A percentile compares a stretch with the other conserved stretches of the same genome.
These are phyloP conservation scores for Peronospora destructor DNA, from an alignment of 352 stramenopile genomes.

Conservation along the genomic window DNA sequence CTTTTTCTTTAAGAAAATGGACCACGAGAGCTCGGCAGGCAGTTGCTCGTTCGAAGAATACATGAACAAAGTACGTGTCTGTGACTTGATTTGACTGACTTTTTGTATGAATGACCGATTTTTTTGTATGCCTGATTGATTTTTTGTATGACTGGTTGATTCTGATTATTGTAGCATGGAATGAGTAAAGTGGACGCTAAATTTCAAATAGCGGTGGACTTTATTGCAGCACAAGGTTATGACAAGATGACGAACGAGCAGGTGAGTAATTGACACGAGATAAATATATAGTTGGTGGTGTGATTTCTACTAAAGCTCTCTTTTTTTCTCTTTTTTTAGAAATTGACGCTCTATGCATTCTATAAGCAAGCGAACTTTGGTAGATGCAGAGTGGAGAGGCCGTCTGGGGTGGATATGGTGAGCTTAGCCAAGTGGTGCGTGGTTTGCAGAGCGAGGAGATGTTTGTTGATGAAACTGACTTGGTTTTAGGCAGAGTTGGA, in stretches of 20 bases:
- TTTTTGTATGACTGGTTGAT: conserved; percentile 7
- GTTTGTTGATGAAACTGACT: not conserved
- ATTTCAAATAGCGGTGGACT: conserved; percentile 70
- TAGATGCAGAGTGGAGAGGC: conserved; percentile 45
- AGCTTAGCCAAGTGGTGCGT: conserved; percentile 62
- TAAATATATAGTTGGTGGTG: not conserved
- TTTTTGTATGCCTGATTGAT: no score
- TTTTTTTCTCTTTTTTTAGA: conserved; percentile 26
- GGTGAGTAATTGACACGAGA: conserved; percentile 19
- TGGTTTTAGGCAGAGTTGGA: conserved; percentile 54
- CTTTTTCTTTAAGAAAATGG: conserved; percentile 35
- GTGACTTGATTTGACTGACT: not conserved
- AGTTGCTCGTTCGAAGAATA: conserved; percentile 49
- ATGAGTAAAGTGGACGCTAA: conserved; percentile 56
- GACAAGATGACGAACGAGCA: conserved; percentile 62
- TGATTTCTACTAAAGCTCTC: conserved; percentile 10
- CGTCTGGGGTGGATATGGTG: conserved; percentile 60
- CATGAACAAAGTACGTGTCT: conserved; percentile 26
- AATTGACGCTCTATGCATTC: conserved; percentile 71
- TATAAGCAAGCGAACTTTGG: conserved; percentile 75
- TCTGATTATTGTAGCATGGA: conserved; percentile 30
- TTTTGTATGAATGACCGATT: conserved; percentile 6
- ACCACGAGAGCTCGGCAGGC: conserved; percentile 29
- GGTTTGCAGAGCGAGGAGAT: no score
- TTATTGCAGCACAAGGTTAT: conserved; percentile 35